phyloP scores from a whole-genome alignment of 1,139 yeast species.

The Hansenula sp. region DNA sequence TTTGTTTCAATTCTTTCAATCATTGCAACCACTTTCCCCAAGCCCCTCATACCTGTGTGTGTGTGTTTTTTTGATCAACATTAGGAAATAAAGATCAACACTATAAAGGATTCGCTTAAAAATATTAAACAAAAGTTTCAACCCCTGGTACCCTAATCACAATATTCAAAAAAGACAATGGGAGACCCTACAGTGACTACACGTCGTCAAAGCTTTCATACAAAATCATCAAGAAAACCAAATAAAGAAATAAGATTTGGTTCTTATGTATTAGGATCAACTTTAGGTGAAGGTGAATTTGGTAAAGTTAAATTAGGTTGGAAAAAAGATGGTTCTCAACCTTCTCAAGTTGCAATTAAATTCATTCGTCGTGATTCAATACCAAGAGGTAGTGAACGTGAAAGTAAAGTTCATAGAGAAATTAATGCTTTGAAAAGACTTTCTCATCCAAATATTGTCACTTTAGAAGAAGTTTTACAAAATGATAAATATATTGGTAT shows the following conservation, averaged over 20 bases:
- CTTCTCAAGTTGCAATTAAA: constrained; percentile 91
- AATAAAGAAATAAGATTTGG: constrained; percentile 62
- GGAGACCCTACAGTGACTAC: constrained; percentile 11
- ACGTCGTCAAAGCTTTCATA: constrained; percentile 22
- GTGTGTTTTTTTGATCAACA: not conserved
- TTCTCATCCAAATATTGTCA: constrained; percentile 91
- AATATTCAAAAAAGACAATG: constrained; percentile 4
- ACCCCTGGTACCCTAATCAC: not conserved
- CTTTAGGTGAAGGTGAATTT: constrained; percentile 97
- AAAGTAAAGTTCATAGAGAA: constrained; percentile 86
- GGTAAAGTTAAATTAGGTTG: constrained; percentile 98
- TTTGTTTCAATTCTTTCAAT: too few species aligned
- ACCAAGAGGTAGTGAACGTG: constrained; percentile 78
- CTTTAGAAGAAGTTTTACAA: constrained; percentile 87
- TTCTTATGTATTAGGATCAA: constrained; percentile 81
- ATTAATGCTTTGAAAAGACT: constrained; percentile 83
- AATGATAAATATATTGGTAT: constrained; percentile 95
- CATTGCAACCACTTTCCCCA: not conserved
- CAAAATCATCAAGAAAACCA: constrained; percentile 8
- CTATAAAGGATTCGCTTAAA: not conserved
- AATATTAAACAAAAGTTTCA: too few species aligned
- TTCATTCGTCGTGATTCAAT: constrained; percentile 83
- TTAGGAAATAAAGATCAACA: not conserved
- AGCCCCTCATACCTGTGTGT: too few species aligned
- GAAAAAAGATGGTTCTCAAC: constrained; percentile 75